A percentile compares a stretch with the other conserved stretches of the same genome.
These are phyloP conservation scores for Yamadazyma atmosphaerica DNA, from an alignment of 1,139 yeast genomes.

Conservation along the genomic window DNA sequence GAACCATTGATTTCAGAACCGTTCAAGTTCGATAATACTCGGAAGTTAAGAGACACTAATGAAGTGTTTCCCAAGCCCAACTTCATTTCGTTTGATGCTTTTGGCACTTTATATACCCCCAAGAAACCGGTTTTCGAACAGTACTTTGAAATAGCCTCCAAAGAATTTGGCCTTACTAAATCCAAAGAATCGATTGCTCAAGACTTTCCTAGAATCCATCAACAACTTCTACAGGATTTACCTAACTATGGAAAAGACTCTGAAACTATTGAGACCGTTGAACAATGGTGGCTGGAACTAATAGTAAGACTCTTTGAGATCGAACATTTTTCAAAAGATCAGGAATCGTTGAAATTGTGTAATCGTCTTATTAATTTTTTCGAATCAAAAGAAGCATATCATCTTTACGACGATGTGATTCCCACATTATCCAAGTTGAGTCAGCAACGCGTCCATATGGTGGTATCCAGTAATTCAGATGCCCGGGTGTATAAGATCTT, in stretches of 20 bases:
- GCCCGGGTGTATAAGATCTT: constrained; percentile 45
- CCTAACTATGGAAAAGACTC: constrained; percentile 63
- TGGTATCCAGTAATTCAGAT: constrained; percentile 64
- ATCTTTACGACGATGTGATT: constrained; percentile 52
- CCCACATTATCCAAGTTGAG: constrained; percentile 42
- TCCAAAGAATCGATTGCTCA: constrained; percentile 25
- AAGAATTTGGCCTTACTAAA: constrained; percentile 42
- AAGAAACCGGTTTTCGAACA: constrained; percentile 52
- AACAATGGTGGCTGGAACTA: constrained; percentile 62
- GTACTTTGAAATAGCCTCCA: constrained; percentile 47
- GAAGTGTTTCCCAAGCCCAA: constrained; percentile 42
- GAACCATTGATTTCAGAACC: constrained; percentile 25
- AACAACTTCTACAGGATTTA: constrained; percentile 26
- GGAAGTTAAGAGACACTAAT: constrained; percentile 31
- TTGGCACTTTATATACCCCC: constrained; percentile 64
- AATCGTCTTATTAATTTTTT: constrained; percentile 47
- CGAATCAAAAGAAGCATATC: constrained; percentile 52
- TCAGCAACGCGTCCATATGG: constrained; percentile 32
- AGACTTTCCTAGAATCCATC: constrained; percentile 31
- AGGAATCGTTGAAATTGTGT: constrained; percentile 26
- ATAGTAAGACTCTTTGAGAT: constrained; percentile 43
- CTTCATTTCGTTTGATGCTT: constrained; percentile 64
- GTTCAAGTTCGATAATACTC: constrained; percentile 23
- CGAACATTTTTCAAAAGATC: constrained; percentile 20
- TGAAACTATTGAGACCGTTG: constrained; percentile 23